Conservation (phyloP, 1,284 basidiomycete species). For the Cronartium quercuum region DNA sequence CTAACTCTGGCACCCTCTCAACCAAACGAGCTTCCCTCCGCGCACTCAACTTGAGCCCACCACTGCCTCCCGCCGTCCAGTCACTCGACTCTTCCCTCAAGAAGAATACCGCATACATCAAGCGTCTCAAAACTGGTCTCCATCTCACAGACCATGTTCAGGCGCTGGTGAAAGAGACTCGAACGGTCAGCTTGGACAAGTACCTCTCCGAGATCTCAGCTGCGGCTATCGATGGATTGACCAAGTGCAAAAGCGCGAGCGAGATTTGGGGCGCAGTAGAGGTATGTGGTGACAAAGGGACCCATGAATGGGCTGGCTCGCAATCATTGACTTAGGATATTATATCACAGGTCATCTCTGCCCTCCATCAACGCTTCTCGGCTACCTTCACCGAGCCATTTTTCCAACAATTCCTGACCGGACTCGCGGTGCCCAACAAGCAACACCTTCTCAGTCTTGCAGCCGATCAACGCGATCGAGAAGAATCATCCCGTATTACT, state of each 20-base stretch:
- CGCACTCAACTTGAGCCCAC: slow-evolving; percentile 1
- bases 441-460: slow-evolving; percentile 52
- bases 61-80: neutral
- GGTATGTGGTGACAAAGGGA: slow-evolving; percentile 54
- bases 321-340: neutral
- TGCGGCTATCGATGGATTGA: slow-evolving; percentile 76
- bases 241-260: slow-evolving; percentile 75
- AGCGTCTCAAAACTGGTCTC: slow-evolving; percentile 73
- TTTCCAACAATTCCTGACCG: slow-evolving; percentile 59
- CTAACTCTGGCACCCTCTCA: neutral
- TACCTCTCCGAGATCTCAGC: slow-evolving; percentile 91
- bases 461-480: slow-evolving; percentile 83
- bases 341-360: slow-evolving; percentile 67
- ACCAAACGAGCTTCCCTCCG: slow-evolving; percentile 20
- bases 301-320: neutral
- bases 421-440: slow-evolving; percentile 53
- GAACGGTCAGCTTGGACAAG: slow-evolving; percentile 81
- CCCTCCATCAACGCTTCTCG: slow-evolving; percentile 80
- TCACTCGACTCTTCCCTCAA: slow-evolving; percentile 75
- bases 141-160: slow-evolving; percentile 66
- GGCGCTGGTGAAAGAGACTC: slow-evolving; percentile 82
- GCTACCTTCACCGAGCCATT: slow-evolving; percentile 69
- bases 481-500: slow-evolving; percentile 70
- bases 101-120: slow-evolving; percentile 85
- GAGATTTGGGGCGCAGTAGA: slow-evolving; percentile 89